Base-by-base conservation (phyloP, 352 stramenopile species). In the Lagenidium sp. region DNA sequence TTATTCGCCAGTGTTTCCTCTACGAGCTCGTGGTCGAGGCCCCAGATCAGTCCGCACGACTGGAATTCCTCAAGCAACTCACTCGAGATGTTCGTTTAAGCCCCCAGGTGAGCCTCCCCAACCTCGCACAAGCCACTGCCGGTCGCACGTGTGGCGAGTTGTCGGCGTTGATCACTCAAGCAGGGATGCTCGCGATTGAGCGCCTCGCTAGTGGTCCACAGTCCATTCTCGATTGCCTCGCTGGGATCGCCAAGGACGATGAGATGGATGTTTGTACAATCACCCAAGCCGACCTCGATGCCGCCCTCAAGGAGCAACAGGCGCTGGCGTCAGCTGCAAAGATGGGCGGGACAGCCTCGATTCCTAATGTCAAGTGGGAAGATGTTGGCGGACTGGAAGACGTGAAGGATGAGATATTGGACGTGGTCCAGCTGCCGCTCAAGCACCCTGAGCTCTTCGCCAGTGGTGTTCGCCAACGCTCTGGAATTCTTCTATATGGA, bases 381-480 rank as follows among this genome's bases (percentile, higher is more conserved):
- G 96, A 99, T 60, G 95, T 99, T 42, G 97, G 97, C 50, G 97
- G 97, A 34, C 66, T 99, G 11, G 96, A 99, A 61, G 89, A 99
- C 24, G 96, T 98, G 4, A 99, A 99, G 60, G 73, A 93, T 30
- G 95, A 99, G 60, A 88, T 99, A 20, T 36, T 93, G 28, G 81
- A 93, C 41, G 75, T 93, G 12, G 81, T 93, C 34, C 81, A 89
- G 53, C 57, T 93, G 23, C 81, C 81, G 15, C 68, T 93, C 43
- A 83, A 89, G 43, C 78, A 93, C 26, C 81, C 81, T 0, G 81
- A 93, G 35, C 61, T 93, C 1, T 93, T 93, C 40, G 75, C 78
- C 0, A 83, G 64, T 32, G 76, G 78, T 16, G 68, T 90, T 1
- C 71, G 77, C 6, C 78, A 89, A 41, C 78, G 81, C 6, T 93